Conservation (phyloP, 768 basidiomycete species). For the Candolleomyces aberdarensis region DNA sequence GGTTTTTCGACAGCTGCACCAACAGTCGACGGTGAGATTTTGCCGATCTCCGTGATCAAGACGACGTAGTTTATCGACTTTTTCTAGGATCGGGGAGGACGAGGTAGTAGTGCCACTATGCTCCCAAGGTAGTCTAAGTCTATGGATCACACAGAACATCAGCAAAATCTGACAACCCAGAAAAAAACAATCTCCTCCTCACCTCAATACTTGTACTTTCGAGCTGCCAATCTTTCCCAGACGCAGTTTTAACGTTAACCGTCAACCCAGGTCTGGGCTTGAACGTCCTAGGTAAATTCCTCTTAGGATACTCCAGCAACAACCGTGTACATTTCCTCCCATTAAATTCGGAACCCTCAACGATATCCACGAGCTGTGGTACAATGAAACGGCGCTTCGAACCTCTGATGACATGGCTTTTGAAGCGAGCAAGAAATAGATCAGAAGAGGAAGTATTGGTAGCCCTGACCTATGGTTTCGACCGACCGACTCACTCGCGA, state of each 20-base stretch:
- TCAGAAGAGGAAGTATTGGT: too few species aligned
- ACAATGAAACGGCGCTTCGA: too few species aligned
- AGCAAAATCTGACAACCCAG: background rate
- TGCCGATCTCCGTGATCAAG: conserved; percentile 91
- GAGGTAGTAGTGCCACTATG: too few species aligned
- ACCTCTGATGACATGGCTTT: too few species aligned
- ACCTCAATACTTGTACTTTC: conserved; percentile 91
- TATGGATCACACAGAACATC: conserved; percentile 24
- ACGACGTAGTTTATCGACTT: conserved; percentile 84
- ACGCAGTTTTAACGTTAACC: conserved; percentile 43
- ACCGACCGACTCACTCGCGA: too few species aligned
- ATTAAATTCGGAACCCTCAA: conserved; percentile 93
- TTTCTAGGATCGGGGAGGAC: conserved; percentile 70
- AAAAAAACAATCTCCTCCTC: conserved; percentile 9
- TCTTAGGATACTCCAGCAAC: conserved; percentile 82
- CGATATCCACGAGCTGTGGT: too few species aligned
- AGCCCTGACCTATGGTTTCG: too few species aligned
- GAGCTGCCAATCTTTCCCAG: conserved; percentile 78
- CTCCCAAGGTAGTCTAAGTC: conserved; percentile 73
- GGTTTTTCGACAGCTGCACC: conserved; percentile 98
- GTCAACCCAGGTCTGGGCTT: conserved; percentile 69
- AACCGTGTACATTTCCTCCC: conserved; percentile 91
- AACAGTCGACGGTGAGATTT: conserved; percentile 86
- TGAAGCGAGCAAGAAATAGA: too few species aligned
- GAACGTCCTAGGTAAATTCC: conserved; percentile 82